These are phyloP conservation scores for Orbilia brochopaga DNA, from an alignment of 2,329 filamentous ascomycete species.

Conservation along the genomic window DNA sequence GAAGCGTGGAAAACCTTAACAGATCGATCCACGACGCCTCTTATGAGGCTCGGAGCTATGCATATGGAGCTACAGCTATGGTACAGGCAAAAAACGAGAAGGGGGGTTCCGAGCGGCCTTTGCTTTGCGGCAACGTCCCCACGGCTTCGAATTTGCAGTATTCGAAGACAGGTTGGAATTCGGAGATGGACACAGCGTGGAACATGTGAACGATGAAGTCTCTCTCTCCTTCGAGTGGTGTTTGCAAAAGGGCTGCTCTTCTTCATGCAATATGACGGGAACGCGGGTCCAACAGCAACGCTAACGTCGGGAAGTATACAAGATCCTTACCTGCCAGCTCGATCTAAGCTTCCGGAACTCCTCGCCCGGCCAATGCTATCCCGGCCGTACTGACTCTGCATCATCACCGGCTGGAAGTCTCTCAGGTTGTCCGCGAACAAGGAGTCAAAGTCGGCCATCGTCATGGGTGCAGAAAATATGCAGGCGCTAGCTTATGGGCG, in stretches of 20 bases:
- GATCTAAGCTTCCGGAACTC: slow-evolving; percentile 40
- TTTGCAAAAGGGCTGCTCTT: neutral
- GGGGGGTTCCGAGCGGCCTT: neutral
- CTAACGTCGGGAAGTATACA: neutral
- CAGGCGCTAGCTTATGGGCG: neutral
- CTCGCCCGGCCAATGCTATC: slow-evolving; percentile 37
- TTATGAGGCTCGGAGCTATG: too few species aligned
- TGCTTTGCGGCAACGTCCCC: neutral
- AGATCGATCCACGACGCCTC: neutral
- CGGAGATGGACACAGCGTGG: neutral
- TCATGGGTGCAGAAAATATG: slow-evolving; percentile 23
- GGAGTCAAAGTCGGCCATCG: slow-evolving; percentile 48
- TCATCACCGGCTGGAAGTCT: slow-evolving; percentile 49
- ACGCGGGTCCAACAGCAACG: neutral
- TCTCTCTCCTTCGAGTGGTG: neutral
- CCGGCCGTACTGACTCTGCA: slow-evolving; percentile 42
- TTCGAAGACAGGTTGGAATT: neutral
- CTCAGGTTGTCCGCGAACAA: slow-evolving; percentile 47
- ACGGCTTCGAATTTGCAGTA: neutral
- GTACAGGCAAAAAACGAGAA: too few species aligned
- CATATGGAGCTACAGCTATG: too few species aligned
- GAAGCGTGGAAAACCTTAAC: slow-evolving; percentile 4
- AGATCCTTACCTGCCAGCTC: slow-evolving; percentile 40
- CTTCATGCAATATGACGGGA: neutral
- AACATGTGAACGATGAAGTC: neutral